Conservation (phyloP, 2,329 filamentous ascomycete species). For the Apiospora arundinis region DNA sequence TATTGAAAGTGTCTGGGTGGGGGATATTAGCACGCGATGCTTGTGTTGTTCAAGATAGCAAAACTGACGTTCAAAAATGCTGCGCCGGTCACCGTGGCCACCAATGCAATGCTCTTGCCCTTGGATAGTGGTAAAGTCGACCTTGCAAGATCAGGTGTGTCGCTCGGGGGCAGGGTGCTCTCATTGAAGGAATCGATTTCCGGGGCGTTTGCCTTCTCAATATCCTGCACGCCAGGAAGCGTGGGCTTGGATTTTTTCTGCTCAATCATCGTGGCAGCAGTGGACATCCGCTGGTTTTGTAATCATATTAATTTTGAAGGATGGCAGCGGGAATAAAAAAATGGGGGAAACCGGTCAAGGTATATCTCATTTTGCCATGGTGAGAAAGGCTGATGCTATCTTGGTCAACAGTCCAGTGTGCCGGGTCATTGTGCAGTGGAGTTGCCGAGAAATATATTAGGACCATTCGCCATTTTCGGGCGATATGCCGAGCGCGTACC, state of each 20-base stretch:
- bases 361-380: neutral
- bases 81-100: conserved; percentile 60
- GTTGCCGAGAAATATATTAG: neutral
- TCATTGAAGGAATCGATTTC: neutral
- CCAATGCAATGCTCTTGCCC: conserved; percentile 59
- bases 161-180: neutral
- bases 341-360: neutral
- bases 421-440: neutral
- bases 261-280: neutral
- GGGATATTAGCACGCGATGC: conserved; percentile 24
- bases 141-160: conserved; percentile 23
- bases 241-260: no score
- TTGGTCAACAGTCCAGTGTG: neutral
- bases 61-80: conserved; percentile 59
- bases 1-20: conserved; percentile 57
- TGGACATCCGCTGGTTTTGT: no score
- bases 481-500: neutral
- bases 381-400: neutral
- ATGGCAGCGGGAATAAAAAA: no score
- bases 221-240: neutral
- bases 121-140: conserved; percentile 50
- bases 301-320: neutral
- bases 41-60: neutral
- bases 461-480: neutral
- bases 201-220: neutral